Evolutionary conservation across 306 rosid species (phyloP).

Genomic region (Mucuna pruriens): DNA sequence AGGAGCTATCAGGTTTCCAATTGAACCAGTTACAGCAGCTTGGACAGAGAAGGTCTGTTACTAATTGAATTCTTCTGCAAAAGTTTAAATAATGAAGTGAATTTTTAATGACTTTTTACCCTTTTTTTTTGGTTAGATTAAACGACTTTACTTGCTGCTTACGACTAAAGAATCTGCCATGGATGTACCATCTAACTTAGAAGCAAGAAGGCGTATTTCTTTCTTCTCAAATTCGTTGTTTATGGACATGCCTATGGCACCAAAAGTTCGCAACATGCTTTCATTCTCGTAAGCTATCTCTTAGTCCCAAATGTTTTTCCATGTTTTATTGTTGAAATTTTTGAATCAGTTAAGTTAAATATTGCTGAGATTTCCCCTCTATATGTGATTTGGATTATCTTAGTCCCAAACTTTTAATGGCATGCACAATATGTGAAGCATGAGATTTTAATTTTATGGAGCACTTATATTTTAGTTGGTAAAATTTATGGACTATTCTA

Average conservation of each 20-base stretch:
- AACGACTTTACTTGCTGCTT: conserved; percentile 81
- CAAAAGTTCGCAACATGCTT: conserved; percentile 99
- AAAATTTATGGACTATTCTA: not conserved
- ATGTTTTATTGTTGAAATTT: conserved; percentile 28
- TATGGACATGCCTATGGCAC: conserved; percentile 98
- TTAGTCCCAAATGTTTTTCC: not conserved
- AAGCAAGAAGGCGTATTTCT: conserved; percentile 97
- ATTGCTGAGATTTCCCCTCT: not conserved
- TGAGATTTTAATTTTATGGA: not conserved
- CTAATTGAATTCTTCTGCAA: conserved; percentile 4
- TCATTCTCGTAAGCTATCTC: conserved; percentile 88
- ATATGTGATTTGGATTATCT: conserved; percentile 4
- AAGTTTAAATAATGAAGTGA: not conserved
- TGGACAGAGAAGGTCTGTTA: conserved; percentile 92
- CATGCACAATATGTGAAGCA: not conserved
- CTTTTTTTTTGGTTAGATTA: conserved; percentile 59
- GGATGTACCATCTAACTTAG: conserved; percentile 98
- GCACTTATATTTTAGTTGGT: not conserved
- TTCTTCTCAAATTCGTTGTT: conserved; percentile 95
- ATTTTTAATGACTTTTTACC: conserved; percentile 14
- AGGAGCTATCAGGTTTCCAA: conserved; percentile 93
- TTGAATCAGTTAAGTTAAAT: conserved; percentile 8
- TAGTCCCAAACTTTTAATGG: not conserved
- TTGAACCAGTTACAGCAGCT: conserved; percentile 70
- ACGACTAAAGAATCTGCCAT: conserved; percentile 98